phyloP scores from a whole-genome alignment of 345 rosid species.

The Salix exigua region DNA sequence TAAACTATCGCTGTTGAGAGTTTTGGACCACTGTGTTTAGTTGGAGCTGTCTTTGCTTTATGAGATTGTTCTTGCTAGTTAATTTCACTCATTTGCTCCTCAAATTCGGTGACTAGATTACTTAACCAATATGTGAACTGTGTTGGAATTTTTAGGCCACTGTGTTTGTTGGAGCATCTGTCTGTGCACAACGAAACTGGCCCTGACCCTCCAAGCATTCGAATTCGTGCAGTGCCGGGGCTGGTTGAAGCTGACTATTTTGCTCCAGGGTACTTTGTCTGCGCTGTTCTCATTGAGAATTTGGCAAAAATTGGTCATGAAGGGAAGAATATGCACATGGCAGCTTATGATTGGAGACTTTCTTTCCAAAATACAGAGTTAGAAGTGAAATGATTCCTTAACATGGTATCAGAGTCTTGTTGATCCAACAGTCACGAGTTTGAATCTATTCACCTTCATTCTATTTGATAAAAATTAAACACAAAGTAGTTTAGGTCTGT shows the following conservation, averaged over 20 bases:
- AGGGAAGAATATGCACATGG: conserved; percentile 48
- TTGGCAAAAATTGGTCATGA: conserved; percentile 77
- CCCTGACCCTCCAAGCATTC: conserved; percentile 65
- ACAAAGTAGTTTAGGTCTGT: no score
- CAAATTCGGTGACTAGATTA: background rate
- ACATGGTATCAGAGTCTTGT: no score
- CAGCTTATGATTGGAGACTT: conserved; percentile 32
- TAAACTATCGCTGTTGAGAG: background rate
- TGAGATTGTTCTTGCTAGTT: background rate
- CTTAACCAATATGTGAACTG: background rate
- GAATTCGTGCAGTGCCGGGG: conserved; percentile 59
- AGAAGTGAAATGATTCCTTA: no score
- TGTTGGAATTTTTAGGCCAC: conserved; percentile 40
- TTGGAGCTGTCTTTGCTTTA: background rate
- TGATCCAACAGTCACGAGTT: no score
- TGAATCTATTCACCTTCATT: no score
- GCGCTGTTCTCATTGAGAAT: conserved; percentile 73
- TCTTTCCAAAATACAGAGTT: conserved; percentile 34
- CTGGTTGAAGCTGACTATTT: conserved; percentile 60
- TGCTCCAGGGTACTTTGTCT: conserved; percentile 56
- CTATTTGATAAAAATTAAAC: no score
- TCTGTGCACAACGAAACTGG: conserved; percentile 79
- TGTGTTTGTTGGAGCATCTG: conserved; percentile 73
- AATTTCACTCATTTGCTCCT: background rate
- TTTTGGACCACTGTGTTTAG: background rate